Base-by-base conservation (phyloP, 148 eudicot species). In the Selenicereus undatus region DNA sequence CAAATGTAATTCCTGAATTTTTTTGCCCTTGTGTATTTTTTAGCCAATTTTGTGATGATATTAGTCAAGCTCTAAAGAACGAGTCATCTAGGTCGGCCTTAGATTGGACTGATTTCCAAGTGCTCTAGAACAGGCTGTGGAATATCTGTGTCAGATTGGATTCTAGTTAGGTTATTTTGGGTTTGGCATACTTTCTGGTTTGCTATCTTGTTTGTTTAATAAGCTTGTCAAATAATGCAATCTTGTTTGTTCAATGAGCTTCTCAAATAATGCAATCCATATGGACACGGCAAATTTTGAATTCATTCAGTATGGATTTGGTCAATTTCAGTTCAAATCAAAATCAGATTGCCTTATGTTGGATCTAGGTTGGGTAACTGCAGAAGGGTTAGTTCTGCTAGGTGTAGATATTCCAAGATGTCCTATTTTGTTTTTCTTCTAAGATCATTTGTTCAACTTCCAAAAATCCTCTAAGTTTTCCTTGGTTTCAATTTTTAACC, bases 1-100 rank as follows among this genome's bases (percentile, higher is more conserved):
- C 99, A 64, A 96, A 96, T 88, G 99, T 96, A 86, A 80, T 87
- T 86, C 52, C 58, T 20, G 22, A 56, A 0, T 16, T 14, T n/a
- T 56, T 1, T 56, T 56, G 22, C 22, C 16, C 62, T 56, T 48
- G 13, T 48, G 52, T 48, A 48, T 10, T 48, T 7, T 6, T 56
- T 56, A 14, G 18, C 14, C 21, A 17, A 56, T 16, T 20, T 52
- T 56, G 16, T 56, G 16, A 20, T 56, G 62, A 56, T 56, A 4
- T 16, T 54, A 52, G 17, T 52, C 58, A 17, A 52, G 58, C 6
- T 56, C 62, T 56, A 3, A n/a, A 18, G 14, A 56, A 17, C 4
- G 62, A 16, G 21, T 56, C 62, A 18, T 56, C 62, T 20, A 56
- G 20, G 62, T 56, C 6, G 22, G 62, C 4, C 14, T 20, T 18